Conservation (phyloP, 2,329 filamentous ascomycete genomes). For the Claviceps sp. region DNA sequence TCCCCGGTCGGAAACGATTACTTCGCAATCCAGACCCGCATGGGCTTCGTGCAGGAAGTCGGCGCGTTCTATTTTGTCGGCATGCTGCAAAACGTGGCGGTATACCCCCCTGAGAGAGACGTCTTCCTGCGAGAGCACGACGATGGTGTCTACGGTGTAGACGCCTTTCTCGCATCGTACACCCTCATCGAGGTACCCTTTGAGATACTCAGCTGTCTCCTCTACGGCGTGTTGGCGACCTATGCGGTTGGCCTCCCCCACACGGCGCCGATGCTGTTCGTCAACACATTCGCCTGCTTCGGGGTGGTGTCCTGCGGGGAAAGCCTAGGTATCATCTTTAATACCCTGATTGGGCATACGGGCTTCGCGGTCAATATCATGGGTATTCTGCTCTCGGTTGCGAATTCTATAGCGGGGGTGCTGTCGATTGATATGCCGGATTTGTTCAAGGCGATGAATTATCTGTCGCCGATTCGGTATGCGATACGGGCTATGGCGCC, state of each 20-base stretch:
- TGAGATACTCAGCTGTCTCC: constrained; percentile 49
- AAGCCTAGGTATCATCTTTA: constrained; percentile 67
- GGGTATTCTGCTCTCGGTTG: constrained; percentile 54
- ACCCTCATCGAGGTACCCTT: constrained; percentile 59
- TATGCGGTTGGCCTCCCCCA: constrained; percentile 53
- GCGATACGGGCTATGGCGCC: constrained; percentile 52
- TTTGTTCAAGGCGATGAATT: constrained; percentile 55
- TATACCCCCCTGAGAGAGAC: constrained; percentile 59
- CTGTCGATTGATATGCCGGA: constrained; percentile 56
- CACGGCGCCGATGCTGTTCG: constrained; percentile 52
- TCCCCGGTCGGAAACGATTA: constrained; percentile 58
- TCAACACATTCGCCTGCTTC: constrained; percentile 55
- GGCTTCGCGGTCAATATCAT: constrained; percentile 67
- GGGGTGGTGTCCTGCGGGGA: constrained; percentile 64
- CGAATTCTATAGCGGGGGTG: constrained; percentile 57
- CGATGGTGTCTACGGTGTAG: constrained; percentile 57
- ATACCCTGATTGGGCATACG: constrained; percentile 59
- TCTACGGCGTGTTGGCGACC: constrained; percentile 52
- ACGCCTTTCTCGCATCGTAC: constrained; percentile 59
- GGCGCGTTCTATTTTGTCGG: constrained; percentile 61
- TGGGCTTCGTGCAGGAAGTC: constrained; percentile 62
- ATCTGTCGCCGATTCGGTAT: constrained; percentile 60
- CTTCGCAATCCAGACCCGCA: constrained; percentile 55
- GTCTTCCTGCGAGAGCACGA: constrained; percentile 68
- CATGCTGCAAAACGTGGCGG: constrained; percentile 67